A percentile compares a stretch with the other conserved stretches of the same genome.
Evolutionary conservation across 129 eudicot species (phyloP).

Genomic region (Kitagawia praeruptora): DNA sequence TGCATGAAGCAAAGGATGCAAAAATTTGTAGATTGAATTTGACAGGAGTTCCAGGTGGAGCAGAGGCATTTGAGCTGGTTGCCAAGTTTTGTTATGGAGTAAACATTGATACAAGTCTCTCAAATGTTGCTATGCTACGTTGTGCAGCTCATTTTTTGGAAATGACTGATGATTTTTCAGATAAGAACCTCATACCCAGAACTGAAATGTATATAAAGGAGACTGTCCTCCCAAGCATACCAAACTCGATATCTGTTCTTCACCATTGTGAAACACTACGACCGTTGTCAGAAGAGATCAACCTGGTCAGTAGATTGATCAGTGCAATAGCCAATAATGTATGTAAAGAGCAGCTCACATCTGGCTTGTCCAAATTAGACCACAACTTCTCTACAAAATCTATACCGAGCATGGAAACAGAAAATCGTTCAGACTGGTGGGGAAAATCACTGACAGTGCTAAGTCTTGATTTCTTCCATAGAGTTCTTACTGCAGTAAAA

Average conservation of each 20-base stretch:
- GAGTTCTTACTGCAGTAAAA: slow-evolving; percentile 70
- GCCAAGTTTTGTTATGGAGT: slow-evolving; percentile 92
- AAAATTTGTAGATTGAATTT: slow-evolving; percentile 54
- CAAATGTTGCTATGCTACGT: slow-evolving; percentile 75
- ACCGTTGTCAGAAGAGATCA: slow-evolving; percentile 70
- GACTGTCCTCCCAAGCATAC: slow-evolving; percentile 48
- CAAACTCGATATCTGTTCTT: slow-evolving; percentile 68
- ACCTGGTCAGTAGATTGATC: slow-evolving; percentile 50
- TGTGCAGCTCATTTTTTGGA: slow-evolving; percentile 72
- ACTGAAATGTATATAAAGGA: slow-evolving; percentile 60
- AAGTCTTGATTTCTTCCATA: slow-evolving; percentile 69
- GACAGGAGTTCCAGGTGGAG: slow-evolving; percentile 70
- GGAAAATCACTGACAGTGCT: slow-evolving; percentile 59
- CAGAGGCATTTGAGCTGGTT: slow-evolving; percentile 79
- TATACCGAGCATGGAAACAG: slow-evolving; percentile 30
- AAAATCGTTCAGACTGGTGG: slow-evolving; percentile 74
- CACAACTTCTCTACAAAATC: slow-evolving; percentile 49
- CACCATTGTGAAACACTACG: slow-evolving; percentile 67
- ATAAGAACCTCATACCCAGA: slow-evolving; percentile 57
- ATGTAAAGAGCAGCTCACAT: slow-evolving; percentile 77
- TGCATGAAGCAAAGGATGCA: slow-evolving; percentile 67
- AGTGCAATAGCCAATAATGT: slow-evolving; percentile 77
- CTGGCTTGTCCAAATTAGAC: slow-evolving; percentile 74
- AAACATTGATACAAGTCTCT: slow-evolving; percentile 56
- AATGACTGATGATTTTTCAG: slow-evolving; percentile 82